phyloP scores from a whole-genome alignment of 2,329 filamentous ascomycete genomes.

The Ascochyta koolunga region DNA sequence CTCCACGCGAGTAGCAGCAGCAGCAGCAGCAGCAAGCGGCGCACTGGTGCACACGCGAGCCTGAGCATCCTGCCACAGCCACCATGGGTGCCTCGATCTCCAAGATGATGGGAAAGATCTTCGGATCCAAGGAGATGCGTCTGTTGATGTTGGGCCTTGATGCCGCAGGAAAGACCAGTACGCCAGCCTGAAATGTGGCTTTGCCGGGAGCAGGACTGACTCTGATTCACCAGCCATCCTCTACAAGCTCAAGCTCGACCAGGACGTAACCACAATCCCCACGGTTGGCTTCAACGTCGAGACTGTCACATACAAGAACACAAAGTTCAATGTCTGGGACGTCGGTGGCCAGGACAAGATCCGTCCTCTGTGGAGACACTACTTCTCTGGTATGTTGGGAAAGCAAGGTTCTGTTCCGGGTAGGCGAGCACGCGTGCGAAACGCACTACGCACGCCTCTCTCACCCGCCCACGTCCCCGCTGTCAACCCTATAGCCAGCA shows the following conservation, averaged over 20 bases:
- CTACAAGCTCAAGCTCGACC: constrained; percentile 99
- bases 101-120: constrained; percentile 98
- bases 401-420: constrained; percentile 31
- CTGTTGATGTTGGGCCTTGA: constrained; percentile 97
- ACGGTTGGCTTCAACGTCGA: constrained; percentile 99
- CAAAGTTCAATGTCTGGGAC: constrained; percentile 99
- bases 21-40: neutral
- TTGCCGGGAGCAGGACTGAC: constrained; percentile 19
- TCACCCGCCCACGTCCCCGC: constrained; percentile 8
- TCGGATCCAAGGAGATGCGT: constrained; percentile 98
- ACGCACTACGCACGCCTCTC: constrained; percentile 18
- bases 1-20: neutral
- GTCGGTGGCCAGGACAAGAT: constrained; percentile 99
- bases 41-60: neutral
- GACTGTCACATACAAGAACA: constrained; percentile 99
- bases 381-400: constrained; percentile 78
- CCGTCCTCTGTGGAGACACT: constrained; percentile 98
- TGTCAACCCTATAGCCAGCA: no score
- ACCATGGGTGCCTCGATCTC: constrained; percentile 89
- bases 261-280: constrained; percentile 98
- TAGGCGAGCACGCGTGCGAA: constrained; percentile 36
- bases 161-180: constrained; percentile 94
- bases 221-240: constrained; percentile 69
- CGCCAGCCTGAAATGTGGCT: constrained; percentile 22
- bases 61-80: constrained; percentile 41